These are phyloP conservation scores for Pholiota adiposa DNA, from an alignment of 1,284 basidiomycete species.

Conservation along the genomic window DNA sequence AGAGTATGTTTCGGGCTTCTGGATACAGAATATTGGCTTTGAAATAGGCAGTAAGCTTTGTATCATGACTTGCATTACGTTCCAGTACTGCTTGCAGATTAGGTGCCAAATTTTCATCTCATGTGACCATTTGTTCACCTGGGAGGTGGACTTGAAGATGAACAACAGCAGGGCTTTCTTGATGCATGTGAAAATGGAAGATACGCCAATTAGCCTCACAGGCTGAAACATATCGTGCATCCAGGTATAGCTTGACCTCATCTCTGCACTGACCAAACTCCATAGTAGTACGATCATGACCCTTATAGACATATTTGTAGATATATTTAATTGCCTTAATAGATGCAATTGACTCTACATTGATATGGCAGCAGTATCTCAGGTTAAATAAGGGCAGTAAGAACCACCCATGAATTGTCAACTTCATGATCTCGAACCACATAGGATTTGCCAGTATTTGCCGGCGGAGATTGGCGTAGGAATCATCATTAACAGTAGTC, in stretches of 20 bases:
- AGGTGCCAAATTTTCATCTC: slow-evolving; percentile 29
- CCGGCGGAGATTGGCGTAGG: too few relatives aligned
- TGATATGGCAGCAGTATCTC: too few relatives aligned
- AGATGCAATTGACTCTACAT: too few relatives aligned
- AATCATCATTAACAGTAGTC: too few relatives aligned
- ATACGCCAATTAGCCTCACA: slow-evolving; percentile 40
- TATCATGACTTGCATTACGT: slow-evolving; percentile 23
- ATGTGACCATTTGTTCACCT: slow-evolving; percentile 38
- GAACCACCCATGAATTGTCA: too few relatives aligned
- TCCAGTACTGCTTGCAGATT: slow-evolving; percentile 23
- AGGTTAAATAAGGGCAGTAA: too few relatives aligned
- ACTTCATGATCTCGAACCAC: too few relatives aligned
- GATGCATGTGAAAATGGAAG: slow-evolving; percentile 37
- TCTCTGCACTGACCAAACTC: slow-evolving; percentile 28
- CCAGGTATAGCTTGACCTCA: slow-evolving; percentile 39
- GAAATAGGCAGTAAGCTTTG: slow-evolving; percentile 41
- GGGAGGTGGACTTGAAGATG: slow-evolving; percentile 39
- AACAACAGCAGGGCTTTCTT: slow-evolving; percentile 34
- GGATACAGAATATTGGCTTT: slow-evolving; percentile 32
- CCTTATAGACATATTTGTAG: too few relatives aligned
- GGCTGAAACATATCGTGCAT: slow-evolving; percentile 42
- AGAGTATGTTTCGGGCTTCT: slow-evolving; percentile 24
- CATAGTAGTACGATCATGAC: too few relatives aligned
- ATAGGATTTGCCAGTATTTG: too few relatives aligned
- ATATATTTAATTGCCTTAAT: too few relatives aligned